phyloP scores from a whole-genome alignment of 805 yeast species.

The Lipomyces starkeyi region DNA sequence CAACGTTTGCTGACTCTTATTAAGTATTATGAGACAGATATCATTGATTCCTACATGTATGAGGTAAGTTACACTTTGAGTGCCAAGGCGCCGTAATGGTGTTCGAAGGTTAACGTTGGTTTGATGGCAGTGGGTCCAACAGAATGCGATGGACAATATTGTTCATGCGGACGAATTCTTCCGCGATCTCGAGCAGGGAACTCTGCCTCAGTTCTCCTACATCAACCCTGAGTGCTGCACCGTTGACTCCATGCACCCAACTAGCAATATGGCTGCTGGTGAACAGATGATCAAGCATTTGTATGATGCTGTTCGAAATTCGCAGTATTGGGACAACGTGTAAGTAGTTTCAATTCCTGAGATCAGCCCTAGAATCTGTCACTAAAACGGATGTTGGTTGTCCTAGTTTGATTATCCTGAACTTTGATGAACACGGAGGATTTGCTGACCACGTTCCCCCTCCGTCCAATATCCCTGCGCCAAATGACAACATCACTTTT shows the following conservation, averaged over 20 bases:
- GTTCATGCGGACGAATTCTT: slow-evolving; percentile 8
- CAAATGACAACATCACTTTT: slow-evolving; percentile 12
- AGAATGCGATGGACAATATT: slow-evolving; percentile 4
- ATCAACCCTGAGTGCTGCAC: slow-evolving; percentile 16
- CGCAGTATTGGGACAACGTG: slow-evolving; percentile 12
- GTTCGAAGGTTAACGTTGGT: not conserved
- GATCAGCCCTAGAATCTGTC: not conserved
- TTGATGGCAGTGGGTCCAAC: slow-evolving; percentile 7
- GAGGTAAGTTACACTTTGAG: not conserved
- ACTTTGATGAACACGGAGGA: slow-evolving; percentile 14
- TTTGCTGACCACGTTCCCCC: slow-evolving; percentile 13
- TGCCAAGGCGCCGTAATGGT: not conserved
- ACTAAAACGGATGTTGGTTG: not conserved
- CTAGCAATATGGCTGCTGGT: slow-evolving; percentile 9
- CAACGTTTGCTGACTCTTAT: not conserved
- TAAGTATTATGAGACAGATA: slow-evolving; percentile 7
- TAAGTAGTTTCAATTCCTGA: not conserved
- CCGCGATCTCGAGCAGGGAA: slow-evolving; percentile 9
- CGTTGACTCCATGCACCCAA: slow-evolving; percentile 16
- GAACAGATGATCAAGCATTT: slow-evolving; percentile 17
- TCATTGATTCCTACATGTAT: not conserved
- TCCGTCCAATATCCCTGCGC: slow-evolving; percentile 10
- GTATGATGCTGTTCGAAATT: slow-evolving; percentile 15
- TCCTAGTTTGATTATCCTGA: slow-evolving; percentile 8
- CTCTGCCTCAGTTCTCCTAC: slow-evolving; percentile 16